These are phyloP conservation scores for Suillus decipiens DNA, from an alignment of 768 basidiomycete species.

Conservation along the genomic window DNA sequence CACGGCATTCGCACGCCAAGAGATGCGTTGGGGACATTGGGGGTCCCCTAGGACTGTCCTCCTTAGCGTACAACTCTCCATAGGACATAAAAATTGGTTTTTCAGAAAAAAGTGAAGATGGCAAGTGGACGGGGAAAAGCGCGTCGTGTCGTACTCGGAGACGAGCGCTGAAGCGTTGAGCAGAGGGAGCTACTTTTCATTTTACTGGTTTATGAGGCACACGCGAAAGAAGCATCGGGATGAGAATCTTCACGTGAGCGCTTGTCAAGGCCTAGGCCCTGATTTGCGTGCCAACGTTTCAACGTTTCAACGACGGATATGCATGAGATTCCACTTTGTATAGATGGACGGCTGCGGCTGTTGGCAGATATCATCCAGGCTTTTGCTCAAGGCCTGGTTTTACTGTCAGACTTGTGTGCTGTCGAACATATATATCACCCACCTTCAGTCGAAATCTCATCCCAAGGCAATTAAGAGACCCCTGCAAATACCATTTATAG, in stretches of 20 bases:
- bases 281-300: not conserved
- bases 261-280: not conserved
- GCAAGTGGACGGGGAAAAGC: not conserved
- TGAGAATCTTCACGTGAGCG: not conserved
- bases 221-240: not conserved
- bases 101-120: not conserved
- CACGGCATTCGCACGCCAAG: no score
- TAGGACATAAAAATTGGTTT: no score
- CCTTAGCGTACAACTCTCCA: no score
- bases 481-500: not conserved
- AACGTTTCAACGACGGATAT: not conserved
- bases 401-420: conserved; percentile 11
- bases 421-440: conserved; percentile 8
- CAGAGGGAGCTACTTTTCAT: not conserved
- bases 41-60: no score
- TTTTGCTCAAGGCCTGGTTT: conserved; percentile 13
- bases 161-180: not conserved
- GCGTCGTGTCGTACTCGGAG: not conserved
- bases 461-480: not conserved
- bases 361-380: conserved; percentile 10
- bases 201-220: not conserved
- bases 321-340: not conserved
- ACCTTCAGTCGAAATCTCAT: not conserved
- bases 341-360: conserved; percentile 6
- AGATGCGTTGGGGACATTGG: no score